phyloP scores from a whole-genome alignment of 768 basidiomycete genomes.

The Mycena latifolia region DNA sequence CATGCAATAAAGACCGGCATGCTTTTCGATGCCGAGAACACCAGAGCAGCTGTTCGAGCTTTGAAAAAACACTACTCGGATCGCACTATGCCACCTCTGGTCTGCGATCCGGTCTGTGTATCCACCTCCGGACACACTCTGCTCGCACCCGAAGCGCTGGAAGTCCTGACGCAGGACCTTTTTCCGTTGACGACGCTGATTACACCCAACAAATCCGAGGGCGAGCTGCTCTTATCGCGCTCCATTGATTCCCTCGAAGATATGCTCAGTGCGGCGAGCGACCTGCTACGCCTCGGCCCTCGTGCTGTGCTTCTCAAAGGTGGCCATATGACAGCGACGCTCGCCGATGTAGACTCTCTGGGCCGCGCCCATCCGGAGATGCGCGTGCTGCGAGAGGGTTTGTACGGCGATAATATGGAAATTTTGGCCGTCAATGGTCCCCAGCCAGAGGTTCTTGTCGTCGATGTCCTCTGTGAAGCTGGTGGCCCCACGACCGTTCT shows the following conservation, averaged over 20 bases:
- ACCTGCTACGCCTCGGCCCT: constrained; percentile 62
- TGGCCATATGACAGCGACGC: constrained; percentile 72
- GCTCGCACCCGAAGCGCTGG: constrained; percentile 74
- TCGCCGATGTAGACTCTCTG: constrained; percentile 58
- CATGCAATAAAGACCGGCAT: constrained; percentile 91
- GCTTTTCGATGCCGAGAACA: constrained; percentile 75
- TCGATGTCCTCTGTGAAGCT: constrained; percentile 70
- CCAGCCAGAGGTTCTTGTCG: constrained; percentile 56
- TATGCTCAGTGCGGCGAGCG: constrained; percentile 69
- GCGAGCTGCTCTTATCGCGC: constrained; percentile 72
- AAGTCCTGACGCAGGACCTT: constrained; percentile 68
- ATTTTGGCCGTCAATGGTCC: constrained; percentile 54
- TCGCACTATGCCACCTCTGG: constrained; percentile 60
- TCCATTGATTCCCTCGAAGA: constrained; percentile 62
- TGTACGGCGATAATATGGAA: constrained; percentile 71
- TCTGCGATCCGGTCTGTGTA: constrained; percentile 93
- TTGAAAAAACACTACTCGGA: constrained; percentile 57
- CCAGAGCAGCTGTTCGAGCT: constrained; percentile 61
- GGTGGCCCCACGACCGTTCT: constrained; percentile 60
- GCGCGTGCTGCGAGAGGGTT: constrained; percentile 56
- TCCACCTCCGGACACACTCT: constrained; percentile 91
- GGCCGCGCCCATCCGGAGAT: constrained; percentile 44
- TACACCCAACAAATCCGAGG: constrained; percentile 90
- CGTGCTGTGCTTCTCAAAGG: constrained; percentile 85
- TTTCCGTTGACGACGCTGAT: constrained; percentile 80